A percentile compares a stretch with the other conserved stretches of the same genome.
phyloP scores from a whole-genome alignment of 805 yeast genomes.

The Candida succiphila region DNA sequence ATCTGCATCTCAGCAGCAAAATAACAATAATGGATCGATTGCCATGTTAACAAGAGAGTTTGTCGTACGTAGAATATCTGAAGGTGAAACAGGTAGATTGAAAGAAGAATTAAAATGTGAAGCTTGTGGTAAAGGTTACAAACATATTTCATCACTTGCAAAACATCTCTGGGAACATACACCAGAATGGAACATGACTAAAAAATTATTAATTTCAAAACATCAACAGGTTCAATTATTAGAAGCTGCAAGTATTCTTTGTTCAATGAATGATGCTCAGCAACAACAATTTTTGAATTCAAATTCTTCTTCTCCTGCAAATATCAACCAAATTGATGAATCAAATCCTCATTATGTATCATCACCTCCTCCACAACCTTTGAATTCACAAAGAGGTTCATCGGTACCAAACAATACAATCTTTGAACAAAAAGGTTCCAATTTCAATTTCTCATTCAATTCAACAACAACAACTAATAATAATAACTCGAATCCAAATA shows the following conservation, averaged over 20 bases:
- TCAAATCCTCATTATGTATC: slow-evolving; percentile 1
- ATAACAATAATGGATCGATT: too few species aligned
- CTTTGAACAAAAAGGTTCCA: too few species aligned
- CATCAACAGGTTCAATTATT: slow-evolving; percentile 81
- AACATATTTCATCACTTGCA: slow-evolving; percentile 79
- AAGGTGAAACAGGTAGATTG: slow-evolving; percentile 77
- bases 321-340: slow-evolving; percentile 1
- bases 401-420: slow-evolving; percentile 2
- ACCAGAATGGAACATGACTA: slow-evolving; percentile 87
- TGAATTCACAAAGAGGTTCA: not conserved
- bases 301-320: slow-evolving; percentile 1
- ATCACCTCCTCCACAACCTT: slow-evolving; percentile 1
- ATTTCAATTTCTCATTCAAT: not conserved
- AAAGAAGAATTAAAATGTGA: slow-evolving; percentile 83
- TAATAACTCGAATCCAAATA: slow-evolving; percentile 2
- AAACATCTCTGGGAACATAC: slow-evolving; percentile 92
- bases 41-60: slow-evolving; percentile 46
- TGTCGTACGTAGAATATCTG: slow-evolving; percentile 75
- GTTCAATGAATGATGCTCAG: slow-evolving; percentile 1
- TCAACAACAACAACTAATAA: not conserved
- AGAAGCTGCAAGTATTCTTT: slow-evolving; percentile 70
- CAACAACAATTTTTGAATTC: slow-evolving; percentile 2
- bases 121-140: slow-evolving; percentile 87
- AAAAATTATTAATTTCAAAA: slow-evolving; percentile 69
- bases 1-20: too few species aligned